A percentile compares a stretch with the other conserved stretches of the same genome.
phyloP scores from a whole-genome alignment of 2,329 filamentous ascomycete genomes.

The Penicillium sp. region DNA sequence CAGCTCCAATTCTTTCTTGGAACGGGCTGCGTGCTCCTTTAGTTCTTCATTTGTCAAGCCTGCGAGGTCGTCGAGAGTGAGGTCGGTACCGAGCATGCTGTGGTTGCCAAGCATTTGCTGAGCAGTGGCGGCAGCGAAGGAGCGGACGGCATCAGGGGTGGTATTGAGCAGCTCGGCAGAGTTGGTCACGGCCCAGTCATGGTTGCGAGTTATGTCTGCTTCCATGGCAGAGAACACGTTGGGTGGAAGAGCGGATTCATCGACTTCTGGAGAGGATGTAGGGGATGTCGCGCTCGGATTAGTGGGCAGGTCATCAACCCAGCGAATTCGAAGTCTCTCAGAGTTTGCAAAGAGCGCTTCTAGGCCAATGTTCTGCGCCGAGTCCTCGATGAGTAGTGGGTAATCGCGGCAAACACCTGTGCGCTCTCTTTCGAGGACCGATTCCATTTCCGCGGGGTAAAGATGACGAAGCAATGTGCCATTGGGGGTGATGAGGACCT shows the following conservation, averaged over 20 bases:
- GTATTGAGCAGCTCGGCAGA: slow-evolving; percentile 38
- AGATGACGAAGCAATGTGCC: slow-evolving; percentile 49
- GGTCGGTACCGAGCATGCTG: slow-evolving; percentile 32
- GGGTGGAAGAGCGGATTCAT: slow-evolving; percentile 32
- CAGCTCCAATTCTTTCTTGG: slow-evolving; percentile 67
- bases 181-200: slow-evolving; percentile 40
- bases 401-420: not conserved
- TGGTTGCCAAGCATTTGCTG: slow-evolving; percentile 40
- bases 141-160: slow-evolving; percentile 37
- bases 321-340: slow-evolving; percentile 48
- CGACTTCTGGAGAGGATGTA: slow-evolving; percentile 20
- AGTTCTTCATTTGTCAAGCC: slow-evolving; percentile 46
- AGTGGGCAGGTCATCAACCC: slow-evolving; percentile 41
- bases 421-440: slow-evolving; percentile 36
- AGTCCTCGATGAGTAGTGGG: not conserved
- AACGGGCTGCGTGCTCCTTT: slow-evolving; percentile 40
- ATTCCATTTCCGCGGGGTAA: slow-evolving; percentile 47
- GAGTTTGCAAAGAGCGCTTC: slow-evolving; percentile 48
- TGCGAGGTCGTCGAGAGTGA: slow-evolving; percentile 43
- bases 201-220: slow-evolving; percentile 39
- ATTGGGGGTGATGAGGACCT: slow-evolving; percentile 47
- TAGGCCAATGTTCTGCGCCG: slow-evolving; percentile 29
- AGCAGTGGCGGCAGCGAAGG: slow-evolving; percentile 37
- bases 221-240: slow-evolving; percentile 44
- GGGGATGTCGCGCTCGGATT: slow-evolving; percentile 29